Conservation (phyloP, 78 protist genomes). For the Mantamonas sphyraenae region DNA sequence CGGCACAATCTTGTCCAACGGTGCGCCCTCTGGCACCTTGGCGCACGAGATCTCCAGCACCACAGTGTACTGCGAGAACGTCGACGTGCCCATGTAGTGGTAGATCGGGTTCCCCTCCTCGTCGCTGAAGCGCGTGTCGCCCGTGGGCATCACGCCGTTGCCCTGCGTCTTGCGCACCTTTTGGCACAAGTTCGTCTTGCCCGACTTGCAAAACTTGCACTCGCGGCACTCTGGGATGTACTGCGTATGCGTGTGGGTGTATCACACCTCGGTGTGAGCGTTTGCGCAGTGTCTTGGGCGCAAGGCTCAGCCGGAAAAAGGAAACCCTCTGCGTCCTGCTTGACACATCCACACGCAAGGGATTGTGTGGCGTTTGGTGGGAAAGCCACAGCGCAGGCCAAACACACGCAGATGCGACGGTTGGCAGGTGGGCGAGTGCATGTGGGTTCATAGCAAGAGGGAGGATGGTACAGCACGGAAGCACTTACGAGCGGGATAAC, state of each 20-base stretch:
- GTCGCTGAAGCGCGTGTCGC: conserved; percentile 63
- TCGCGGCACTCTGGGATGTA: conserved; percentile 68
- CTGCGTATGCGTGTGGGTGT: too few relatives aligned
- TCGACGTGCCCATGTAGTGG: conserved; percentile 74
- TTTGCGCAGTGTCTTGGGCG: too few relatives aligned
- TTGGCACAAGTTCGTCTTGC: conserved; percentile 79
- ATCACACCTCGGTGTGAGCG: too few relatives aligned
- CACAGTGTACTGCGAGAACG: conserved; percentile 82
- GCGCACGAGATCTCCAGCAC: conserved; percentile 75
- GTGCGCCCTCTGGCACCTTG: conserved; percentile 48
- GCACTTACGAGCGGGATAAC: conserved; percentile 80
- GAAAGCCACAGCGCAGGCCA: too few relatives aligned
- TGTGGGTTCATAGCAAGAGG: too few relatives aligned
- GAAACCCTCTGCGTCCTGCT: too few relatives aligned
- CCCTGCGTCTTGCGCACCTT: conserved; percentile 65
- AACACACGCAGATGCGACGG: too few relatives aligned
- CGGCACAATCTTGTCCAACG: conserved; percentile 24
- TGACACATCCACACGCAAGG: too few relatives aligned
- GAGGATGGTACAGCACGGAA: too few relatives aligned
- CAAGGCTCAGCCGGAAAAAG: too few relatives aligned
- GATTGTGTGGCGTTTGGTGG: too few relatives aligned
- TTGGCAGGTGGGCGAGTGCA: too few relatives aligned
- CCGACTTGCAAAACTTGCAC: conserved; percentile 65
- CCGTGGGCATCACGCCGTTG: conserved; percentile 82
- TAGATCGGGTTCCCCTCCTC: conserved; percentile 58